phyloP scores from a whole-genome alignment of 2,329 filamentous ascomycete species.

The Lachnellula occidentalis region DNA sequence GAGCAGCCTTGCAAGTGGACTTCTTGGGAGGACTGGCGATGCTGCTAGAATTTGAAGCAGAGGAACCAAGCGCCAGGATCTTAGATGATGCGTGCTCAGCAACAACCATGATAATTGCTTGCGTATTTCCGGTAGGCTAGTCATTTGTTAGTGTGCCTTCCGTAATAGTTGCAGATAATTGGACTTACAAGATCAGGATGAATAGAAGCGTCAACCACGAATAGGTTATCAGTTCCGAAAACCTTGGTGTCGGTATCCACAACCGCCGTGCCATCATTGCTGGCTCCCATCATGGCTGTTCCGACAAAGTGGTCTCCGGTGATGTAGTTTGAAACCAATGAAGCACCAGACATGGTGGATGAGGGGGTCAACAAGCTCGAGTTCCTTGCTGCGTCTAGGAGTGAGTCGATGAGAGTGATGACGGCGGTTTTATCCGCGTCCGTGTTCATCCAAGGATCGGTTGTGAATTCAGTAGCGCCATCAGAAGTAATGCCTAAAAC shows the following conservation, averaged over 20 bases:
- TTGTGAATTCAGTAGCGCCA: slow-evolving; percentile 38
- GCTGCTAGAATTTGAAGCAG: background rate
- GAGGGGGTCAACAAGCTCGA: slow-evolving; percentile 40
- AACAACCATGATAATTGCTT: slow-evolving; percentile 58
- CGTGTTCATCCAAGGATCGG: slow-evolving; percentile 38
- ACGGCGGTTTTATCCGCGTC: slow-evolving; percentile 52
- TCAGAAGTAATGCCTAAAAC: slow-evolving; percentile 36
- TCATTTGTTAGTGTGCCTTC: background rate
- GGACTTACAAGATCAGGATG: slow-evolving; percentile 49
- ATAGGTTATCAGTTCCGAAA: slow-evolving; percentile 61
- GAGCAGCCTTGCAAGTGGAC: background rate
- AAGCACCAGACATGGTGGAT: slow-evolving; percentile 5
- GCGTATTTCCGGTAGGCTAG: slow-evolving; percentile 62
- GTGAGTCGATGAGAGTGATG: slow-evolving; percentile 43
- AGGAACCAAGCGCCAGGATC: slow-evolving; percentile 38
- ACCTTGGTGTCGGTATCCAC: slow-evolving; percentile 59
- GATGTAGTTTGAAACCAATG: slow-evolving; percentile 1
- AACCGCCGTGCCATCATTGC: slow-evolving; percentile 52
- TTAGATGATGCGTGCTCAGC: slow-evolving; percentile 55
- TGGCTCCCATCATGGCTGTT: slow-evolving; percentile 54
- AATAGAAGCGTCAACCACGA: slow-evolving; percentile 61
- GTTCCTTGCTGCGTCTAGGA: slow-evolving; percentile 48
- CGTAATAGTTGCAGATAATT: background rate
- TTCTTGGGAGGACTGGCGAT: background rate
- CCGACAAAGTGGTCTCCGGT: slow-evolving; percentile 44